Evolutionary conservation across 1,139 yeast species (phyloP).

Genomic region (Suhomyces kunorum): DNA sequence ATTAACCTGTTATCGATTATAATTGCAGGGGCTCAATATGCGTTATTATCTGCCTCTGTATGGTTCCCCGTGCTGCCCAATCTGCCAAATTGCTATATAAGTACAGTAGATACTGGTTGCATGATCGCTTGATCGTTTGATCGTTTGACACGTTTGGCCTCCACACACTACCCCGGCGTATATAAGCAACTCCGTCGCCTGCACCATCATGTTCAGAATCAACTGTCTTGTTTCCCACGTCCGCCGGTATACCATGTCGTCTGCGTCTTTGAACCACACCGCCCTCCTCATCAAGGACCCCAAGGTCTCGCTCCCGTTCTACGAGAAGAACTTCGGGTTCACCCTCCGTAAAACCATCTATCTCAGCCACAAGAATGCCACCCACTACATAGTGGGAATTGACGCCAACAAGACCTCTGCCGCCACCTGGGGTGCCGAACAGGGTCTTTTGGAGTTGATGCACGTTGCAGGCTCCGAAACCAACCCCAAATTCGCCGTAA

Average conservation of each 20-base stretch:
- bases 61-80: too few species aligned
- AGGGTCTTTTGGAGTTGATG: constrained; percentile 82
- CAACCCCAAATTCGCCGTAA: constrained; percentile 58
- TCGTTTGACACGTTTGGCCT: neutral
- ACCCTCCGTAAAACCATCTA: constrained; percentile 54
- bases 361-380: constrained; percentile 51
- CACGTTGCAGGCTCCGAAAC: constrained; percentile 76
- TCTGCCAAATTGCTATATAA: too few species aligned
- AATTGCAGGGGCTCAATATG: too few species aligned
- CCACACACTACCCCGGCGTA: constrained; percentile 1
- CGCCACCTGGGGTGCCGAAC: constrained; percentile 62
- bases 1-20: too few species aligned
- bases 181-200: neutral
- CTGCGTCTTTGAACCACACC: constrained; percentile 55
- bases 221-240: neutral
- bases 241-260: constrained; percentile 7
- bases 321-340: constrained; percentile 76
- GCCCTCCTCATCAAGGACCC: constrained; percentile 86
- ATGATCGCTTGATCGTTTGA: too few species aligned
- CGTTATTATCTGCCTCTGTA: too few species aligned
- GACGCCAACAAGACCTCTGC: constrained; percentile 35
- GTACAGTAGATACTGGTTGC: too few species aligned
- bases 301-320: constrained; percentile 67
- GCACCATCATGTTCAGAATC: neutral
- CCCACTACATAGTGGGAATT: constrained; percentile 59